Percentiles rank a stretch among this genome's conserved stretches.
Conservation (phyloP, 1,139 yeast genomes). For the Protomyces inouyei region DNA sequence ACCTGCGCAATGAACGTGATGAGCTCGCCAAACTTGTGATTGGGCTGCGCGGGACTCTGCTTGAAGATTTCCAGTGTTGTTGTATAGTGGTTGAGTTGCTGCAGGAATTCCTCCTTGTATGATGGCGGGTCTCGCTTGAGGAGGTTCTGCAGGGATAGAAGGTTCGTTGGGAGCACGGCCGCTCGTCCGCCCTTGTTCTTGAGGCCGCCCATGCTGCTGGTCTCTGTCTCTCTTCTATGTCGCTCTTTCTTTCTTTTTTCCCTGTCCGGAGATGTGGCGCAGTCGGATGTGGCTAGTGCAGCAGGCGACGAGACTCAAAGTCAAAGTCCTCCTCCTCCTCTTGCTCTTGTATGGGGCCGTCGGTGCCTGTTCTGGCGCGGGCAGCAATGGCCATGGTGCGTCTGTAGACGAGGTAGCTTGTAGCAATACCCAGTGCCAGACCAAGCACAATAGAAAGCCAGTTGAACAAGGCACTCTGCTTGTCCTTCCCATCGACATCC, state of each 20-base stretch:
- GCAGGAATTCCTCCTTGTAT: constrained; percentile 85
- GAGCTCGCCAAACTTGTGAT: constrained; percentile 71
- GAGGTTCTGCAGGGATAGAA: constrained; percentile 82
- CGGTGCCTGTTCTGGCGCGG: not conserved
- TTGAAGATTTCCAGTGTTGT: constrained; percentile 81
- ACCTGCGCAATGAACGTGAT: constrained; percentile 91
- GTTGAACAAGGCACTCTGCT: constrained; percentile 55
- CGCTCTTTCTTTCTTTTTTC: not conserved
- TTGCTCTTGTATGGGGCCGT: not conserved
- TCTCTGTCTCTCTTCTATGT: not conserved
- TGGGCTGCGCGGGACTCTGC: constrained; percentile 46
- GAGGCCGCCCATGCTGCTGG: constrained; percentile 14
- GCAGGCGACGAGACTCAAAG: not conserved
- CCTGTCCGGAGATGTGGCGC: not conserved
- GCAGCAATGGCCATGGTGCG: constrained; percentile 46
- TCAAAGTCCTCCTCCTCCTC: not conserved
- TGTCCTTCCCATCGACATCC: constrained; percentile 31
- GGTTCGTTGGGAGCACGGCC: constrained; percentile 84
- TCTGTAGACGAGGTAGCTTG: constrained; percentile 67
- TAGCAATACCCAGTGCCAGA: constrained; percentile 50
- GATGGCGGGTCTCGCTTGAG: constrained; percentile 90
- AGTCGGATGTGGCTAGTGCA: not conserved
- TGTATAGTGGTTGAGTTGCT: constrained; percentile 88
- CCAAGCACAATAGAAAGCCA: constrained; percentile 60
- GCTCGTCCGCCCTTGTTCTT: constrained; percentile 61